Percentiles rank a stretch among this genome's conserved stretches.
Evolutionary conservation across 495 filamentous ascomycete genomes (phyloP).

Genomic region (Trichocladium antarcticum): DNA sequence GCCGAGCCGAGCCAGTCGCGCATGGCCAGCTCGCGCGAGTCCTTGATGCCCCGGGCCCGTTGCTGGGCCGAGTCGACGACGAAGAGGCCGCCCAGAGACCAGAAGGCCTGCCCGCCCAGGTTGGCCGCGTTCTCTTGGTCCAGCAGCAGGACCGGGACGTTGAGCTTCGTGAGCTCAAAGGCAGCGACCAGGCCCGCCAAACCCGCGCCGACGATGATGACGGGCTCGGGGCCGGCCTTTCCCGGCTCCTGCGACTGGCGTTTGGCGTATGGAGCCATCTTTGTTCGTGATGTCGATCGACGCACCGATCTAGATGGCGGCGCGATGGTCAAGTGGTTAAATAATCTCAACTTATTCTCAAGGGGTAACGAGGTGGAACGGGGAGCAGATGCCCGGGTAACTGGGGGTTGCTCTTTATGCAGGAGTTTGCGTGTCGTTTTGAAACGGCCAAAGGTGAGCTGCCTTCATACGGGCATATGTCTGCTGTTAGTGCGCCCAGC

Average conservation of each 20-base stretch:
- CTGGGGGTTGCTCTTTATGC: no score
- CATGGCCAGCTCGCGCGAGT: constrained; percentile 38
- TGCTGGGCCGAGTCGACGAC: constrained; percentile 39
- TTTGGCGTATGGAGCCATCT: neutral
- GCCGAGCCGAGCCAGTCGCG: constrained; percentile 42
- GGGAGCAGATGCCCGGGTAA: no score
- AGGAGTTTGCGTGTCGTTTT: no score
- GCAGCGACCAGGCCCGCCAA: constrained; percentile 44
- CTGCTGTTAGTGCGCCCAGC: no score
- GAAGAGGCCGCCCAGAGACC: constrained; percentile 45
- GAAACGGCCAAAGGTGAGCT: no score
- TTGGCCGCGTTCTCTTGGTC: constrained; percentile 40
- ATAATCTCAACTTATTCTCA: no score
- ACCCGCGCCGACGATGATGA: constrained; percentile 42
- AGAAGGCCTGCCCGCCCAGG: constrained; percentile 44
- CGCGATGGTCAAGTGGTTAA: no score
- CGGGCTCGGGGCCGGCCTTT: constrained; percentile 19
- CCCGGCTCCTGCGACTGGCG: neutral
- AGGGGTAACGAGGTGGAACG: no score
- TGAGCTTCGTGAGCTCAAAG: constrained; percentile 36
- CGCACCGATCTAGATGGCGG: no score
- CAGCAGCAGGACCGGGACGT: constrained; percentile 32
- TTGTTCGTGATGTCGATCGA: neutral
- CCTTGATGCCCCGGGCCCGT: constrained; percentile 40
- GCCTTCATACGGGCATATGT: no score